Conservation (phyloP, 768 basidiomycete species). For the Sporobolomyces pararoseus region DNA sequence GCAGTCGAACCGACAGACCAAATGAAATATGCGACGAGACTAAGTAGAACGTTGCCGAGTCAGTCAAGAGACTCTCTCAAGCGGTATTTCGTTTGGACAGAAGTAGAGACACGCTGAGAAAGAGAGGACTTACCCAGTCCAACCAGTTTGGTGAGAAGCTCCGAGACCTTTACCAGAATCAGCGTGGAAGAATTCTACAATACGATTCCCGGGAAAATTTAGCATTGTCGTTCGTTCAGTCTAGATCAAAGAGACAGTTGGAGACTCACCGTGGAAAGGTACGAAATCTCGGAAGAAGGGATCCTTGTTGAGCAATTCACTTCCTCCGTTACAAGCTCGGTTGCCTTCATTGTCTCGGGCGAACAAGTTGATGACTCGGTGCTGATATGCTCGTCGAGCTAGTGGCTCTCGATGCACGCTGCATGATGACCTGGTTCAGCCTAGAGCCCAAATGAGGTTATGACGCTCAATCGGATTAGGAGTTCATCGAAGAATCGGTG, state of each 20-base stretch:
- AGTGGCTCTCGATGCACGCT: no score
- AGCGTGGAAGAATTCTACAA: slow-evolving; percentile 80
- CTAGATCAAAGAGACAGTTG: neutral
- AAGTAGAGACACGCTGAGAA: no score
- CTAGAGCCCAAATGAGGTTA: no score
- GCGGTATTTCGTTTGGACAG: no score
- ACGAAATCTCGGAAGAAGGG: slow-evolving; percentile 96
- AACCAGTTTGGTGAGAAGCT: slow-evolving; percentile 97
- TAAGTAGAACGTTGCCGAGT: no score
- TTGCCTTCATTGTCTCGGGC: slow-evolving; percentile 77
- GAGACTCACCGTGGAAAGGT: slow-evolving; percentile 76
- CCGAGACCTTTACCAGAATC: slow-evolving; percentile 89
- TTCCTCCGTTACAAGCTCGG: slow-evolving; percentile 87
- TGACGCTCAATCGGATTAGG: no score
- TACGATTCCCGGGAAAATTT: no score
- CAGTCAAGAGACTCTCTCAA: no score
- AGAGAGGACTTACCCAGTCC: slow-evolving; percentile 54
- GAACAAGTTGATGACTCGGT: slow-evolving; percentile 98
- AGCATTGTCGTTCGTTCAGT: no score
- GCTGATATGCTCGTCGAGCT: slow-evolving; percentile 96
- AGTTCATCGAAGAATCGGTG: no score
- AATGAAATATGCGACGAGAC: slow-evolving; percentile 52
- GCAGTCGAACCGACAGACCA: slow-evolving; percentile 63
- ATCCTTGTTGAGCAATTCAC: slow-evolving; percentile 78
- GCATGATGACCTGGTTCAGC: no score